Evolutionary conservation across 2,329 filamentous ascomycete genomes (phyloP).

Genomic region (Cadophora sp.): DNA sequence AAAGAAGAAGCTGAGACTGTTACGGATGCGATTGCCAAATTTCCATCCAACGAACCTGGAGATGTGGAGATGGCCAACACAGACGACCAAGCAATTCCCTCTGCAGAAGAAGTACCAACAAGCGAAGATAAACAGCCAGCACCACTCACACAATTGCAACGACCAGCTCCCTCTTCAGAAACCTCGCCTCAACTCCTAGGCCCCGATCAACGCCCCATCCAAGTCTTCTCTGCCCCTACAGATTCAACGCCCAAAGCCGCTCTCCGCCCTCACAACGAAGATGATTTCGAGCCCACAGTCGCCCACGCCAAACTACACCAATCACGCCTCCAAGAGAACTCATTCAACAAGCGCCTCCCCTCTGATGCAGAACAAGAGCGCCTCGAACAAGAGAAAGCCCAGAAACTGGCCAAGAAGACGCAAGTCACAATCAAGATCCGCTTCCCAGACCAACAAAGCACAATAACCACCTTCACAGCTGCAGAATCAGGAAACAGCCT

Average conservation of each 20-base stretch:
- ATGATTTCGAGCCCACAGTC: slow-evolving; percentile 78
- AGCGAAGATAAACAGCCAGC: slow-evolving; percentile 20
- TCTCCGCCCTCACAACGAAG: slow-evolving; percentile 68
- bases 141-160: slow-evolving; percentile 25
- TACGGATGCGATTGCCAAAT: slow-evolving; percentile 32
- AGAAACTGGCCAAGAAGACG: slow-evolving; percentile 69
- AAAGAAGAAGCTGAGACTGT: slow-evolving; percentile 24
- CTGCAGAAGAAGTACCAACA: slow-evolving; percentile 17
- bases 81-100: slow-evolving; percentile 8
- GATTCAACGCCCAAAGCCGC: slow-evolving; percentile 79
- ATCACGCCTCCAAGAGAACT: slow-evolving; percentile 63
- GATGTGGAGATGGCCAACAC: slow-evolving; percentile 23
- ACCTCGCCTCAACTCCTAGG: slow-evolving; percentile 32
- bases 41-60: slow-evolving; percentile 27
- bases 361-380: slow-evolving; percentile 84
- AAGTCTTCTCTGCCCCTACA: slow-evolving; percentile 79
- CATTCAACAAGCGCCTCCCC: slow-evolving; percentile 77
- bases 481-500: slow-evolving; percentile 73
- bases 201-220: slow-evolving; percentile 58
- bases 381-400: slow-evolving; percentile 68
- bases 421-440: slow-evolving; percentile 80
- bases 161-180: slow-evolving; percentile 22
- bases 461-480: slow-evolving; percentile 74
- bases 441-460: slow-evolving; percentile 84
- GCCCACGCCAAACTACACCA: slow-evolving; percentile 80